These are phyloP conservation scores for Cryptococcus sp. DNA, from an alignment of 1,284 basidiomycete species.

Conservation along the genomic window DNA sequence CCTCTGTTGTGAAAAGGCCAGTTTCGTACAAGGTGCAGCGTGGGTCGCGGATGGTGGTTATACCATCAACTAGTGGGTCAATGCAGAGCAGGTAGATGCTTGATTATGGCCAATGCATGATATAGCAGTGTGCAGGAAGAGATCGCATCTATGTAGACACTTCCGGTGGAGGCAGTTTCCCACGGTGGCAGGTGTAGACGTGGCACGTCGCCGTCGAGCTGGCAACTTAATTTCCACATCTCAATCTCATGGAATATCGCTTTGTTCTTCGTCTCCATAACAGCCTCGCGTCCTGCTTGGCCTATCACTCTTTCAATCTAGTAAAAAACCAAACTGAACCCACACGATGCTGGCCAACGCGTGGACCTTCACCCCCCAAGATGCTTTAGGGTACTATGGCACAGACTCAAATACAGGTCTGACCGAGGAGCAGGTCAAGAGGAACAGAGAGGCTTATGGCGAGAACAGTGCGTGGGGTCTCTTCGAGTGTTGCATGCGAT, in stretches of 20 bases:
- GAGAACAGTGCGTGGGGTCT: constrained; percentile 68
- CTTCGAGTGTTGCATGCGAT: too few relatives aligned
- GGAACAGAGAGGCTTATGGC: constrained; percentile 77
- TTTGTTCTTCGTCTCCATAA: too few relatives aligned
- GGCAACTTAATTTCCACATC: background rate
- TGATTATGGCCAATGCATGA: background rate
- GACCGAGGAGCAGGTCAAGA: constrained; percentile 55
- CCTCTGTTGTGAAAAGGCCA: constrained; percentile 29
- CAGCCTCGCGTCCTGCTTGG: too few relatives aligned
- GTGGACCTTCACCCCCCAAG: constrained; percentile 50
- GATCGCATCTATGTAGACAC: too few relatives aligned
- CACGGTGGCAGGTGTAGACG: too few relatives aligned
- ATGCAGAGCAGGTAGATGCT: background rate
- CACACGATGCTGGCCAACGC: constrained; percentile 49
- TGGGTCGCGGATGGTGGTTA: constrained; percentile 42
- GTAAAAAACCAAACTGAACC: background rate
- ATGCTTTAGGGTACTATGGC: constrained; percentile 49
- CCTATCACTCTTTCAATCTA: too few relatives aligned
- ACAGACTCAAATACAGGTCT: constrained; percentile 44
- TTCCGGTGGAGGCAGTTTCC: background rate
- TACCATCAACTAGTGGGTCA: constrained; percentile 19
- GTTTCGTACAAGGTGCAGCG: constrained; percentile 36
- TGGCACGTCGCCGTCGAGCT: background rate
- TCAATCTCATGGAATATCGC: background rate
- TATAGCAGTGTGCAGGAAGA: background rate